Conservation (phyloP, 2,329 filamentous ascomycete genomes). For the Trichophyton simii region DNA sequence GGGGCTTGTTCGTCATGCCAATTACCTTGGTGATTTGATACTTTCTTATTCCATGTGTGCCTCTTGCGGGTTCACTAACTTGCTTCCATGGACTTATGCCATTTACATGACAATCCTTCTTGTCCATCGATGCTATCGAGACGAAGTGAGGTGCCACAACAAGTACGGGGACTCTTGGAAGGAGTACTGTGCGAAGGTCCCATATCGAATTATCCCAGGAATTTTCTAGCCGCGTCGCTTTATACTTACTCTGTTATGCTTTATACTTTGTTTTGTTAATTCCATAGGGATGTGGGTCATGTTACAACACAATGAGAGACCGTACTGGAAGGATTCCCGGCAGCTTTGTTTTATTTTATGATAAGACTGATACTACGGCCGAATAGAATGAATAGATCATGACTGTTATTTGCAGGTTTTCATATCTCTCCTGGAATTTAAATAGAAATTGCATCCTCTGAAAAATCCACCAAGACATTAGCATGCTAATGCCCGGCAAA, state of each 20-base stretch:
- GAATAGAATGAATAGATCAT: neutral
- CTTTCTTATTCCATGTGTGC: slow-evolving; percentile 34
- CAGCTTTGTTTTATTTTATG: neutral
- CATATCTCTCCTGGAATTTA: neutral
- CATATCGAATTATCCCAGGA: slow-evolving; percentile 34
- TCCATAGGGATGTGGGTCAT: neutral
- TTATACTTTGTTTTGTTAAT: neutral
- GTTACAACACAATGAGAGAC: neutral
- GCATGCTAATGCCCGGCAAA: neutral
- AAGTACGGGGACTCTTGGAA: slow-evolving; percentile 38
- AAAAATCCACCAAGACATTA: too few relatives aligned
- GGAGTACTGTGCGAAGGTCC: slow-evolving; percentile 32
- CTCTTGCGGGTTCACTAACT: slow-evolving; percentile 25
- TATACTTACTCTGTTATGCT: neutral
- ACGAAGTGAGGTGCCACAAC: slow-evolving; percentile 33
- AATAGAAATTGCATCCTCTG: neutral
- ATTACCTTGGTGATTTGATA: slow-evolving; percentile 32
- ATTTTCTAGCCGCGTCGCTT: slow-evolving; percentile 12
- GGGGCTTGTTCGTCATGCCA: slow-evolving; percentile 32
- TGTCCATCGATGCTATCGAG: slow-evolving; percentile 35
- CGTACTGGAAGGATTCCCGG: neutral
- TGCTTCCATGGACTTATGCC: slow-evolving; percentile 36
- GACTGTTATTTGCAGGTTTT: neutral
- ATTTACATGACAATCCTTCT: slow-evolving; percentile 36
- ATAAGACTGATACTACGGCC: neutral